Conservation (phyloP, 1,284 basidiomycete genomes). For the Neotropicomus parvogracilis region DNA sequence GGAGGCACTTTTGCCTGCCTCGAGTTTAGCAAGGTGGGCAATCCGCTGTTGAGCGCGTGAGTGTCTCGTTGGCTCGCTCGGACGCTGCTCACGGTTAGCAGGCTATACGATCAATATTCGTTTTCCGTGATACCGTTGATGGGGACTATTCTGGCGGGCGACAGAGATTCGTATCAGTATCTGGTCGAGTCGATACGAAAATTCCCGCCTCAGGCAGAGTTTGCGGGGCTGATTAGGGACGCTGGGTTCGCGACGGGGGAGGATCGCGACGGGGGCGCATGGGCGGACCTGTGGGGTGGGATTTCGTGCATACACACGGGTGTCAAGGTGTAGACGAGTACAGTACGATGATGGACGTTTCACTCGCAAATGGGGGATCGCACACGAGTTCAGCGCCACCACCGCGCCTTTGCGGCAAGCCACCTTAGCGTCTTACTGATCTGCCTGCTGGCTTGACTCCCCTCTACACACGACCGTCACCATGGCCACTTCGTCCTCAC, state of each 20-base stretch:
- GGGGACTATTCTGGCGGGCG: slow-evolving; percentile 93
- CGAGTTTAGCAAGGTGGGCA: slow-evolving; percentile 93
- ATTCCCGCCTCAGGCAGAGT: slow-evolving; percentile 89
- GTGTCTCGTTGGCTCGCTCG: slow-evolving; percentile 32
- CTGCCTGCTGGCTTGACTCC: too few relatives aligned
- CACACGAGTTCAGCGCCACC: slow-evolving; percentile 26
- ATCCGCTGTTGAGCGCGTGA: slow-evolving; percentile 84
- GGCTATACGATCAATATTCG: slow-evolving; percentile 93
- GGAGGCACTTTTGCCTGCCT: slow-evolving; percentile 95
- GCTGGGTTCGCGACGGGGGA: slow-evolving; percentile 81
- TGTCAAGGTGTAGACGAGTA: slow-evolving; percentile 51
- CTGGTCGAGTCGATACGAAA: slow-evolving; percentile 95
- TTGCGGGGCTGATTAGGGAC: slow-evolving; percentile 86
- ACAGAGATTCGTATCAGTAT: slow-evolving; percentile 95
- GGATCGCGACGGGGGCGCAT: slow-evolving; percentile 83
- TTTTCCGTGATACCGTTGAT: slow-evolving; percentile 94
- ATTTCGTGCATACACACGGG: slow-evolving; percentile 84
- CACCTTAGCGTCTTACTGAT: slow-evolving; percentile 9
- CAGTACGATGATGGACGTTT: too few relatives aligned
- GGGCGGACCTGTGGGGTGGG: slow-evolving; percentile 83
- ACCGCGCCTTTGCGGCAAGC: slow-evolving; percentile 26
- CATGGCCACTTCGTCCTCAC: slow-evolving; percentile 27
- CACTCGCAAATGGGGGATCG: neutral
- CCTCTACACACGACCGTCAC: slow-evolving; percentile 30
- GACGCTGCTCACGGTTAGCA: slow-evolving; percentile 34